Evolutionary conservation across 2,329 filamentous ascomycete species (phyloP), one percentile per base, ranked within the genome.

Genomic region (Exophiala sp.): DNA sequence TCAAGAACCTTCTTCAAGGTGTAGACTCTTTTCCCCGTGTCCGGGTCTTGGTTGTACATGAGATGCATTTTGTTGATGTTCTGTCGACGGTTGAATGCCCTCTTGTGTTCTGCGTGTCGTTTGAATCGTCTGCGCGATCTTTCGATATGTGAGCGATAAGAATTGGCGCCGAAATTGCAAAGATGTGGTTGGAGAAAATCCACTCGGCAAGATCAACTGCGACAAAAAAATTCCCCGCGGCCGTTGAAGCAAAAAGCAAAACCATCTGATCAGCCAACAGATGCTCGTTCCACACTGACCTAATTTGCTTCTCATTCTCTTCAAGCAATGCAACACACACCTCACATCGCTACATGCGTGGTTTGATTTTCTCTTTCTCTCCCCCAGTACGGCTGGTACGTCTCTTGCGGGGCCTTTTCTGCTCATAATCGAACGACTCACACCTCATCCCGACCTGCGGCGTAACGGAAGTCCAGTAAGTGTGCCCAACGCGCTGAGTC

Each of bases 1-100:
- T 85, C 80, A n/a, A 64, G 57, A 29, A 64, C 62, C 41, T 64
- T 64, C 78, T 96, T 92, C 63, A 97, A 84, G 44, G 94, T 97
- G 82, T 97, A 99, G 67, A 87, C 77, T 72, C 92, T 90, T 79
- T 90, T 92, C 80, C 92, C 91, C 58, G 82, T 77, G 65, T 81
- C 72, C 33, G 59, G 61, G 73, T 91, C 88, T 75, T 91, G 78
- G 61, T 88, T 94, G 84, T 92, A 96, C 94, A 86, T 86, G 62
- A 87, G 78, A 85, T 87, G 83, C 84, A 86, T 87, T 5, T 46
- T 52, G 43, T 18, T 11, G 47, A 11, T 46, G 11, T n/a, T 34
- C 11, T 43, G 7, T 43, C 18, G 14, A 16, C 12, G 7, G 24
- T 8, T 8, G 24, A 29, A 8, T 29, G 24, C 24, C 24, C 24